phyloP scores from a whole-genome alignment of 306 rosid genomes.

The Vigna unguiculata region DNA sequence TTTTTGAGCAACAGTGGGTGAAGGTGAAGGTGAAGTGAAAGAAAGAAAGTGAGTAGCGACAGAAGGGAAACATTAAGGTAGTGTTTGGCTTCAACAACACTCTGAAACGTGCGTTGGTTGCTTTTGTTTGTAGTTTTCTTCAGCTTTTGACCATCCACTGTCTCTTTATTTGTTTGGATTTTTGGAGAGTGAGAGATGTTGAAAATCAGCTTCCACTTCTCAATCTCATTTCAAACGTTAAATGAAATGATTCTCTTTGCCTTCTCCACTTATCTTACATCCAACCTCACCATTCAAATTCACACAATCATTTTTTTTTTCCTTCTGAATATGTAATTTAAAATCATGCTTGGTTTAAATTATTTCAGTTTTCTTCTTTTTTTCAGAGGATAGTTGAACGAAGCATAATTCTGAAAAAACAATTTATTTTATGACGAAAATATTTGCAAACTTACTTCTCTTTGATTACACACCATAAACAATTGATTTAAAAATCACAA shows the following conservation, averaged over 20 bases:
- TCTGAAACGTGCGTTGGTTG: constrained; percentile 46
- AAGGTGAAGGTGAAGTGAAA: constrained; percentile 15
- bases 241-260: constrained; percentile 25
- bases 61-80: constrained; percentile 19
- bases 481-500: no score
- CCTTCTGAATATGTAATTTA: no score
- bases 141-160: constrained; percentile 29
- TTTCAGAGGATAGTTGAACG: no score
- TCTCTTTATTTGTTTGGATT: background rate
- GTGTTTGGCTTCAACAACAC: constrained; percentile 45
- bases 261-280: background rate
- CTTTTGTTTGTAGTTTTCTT: constrained; percentile 33
- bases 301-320: background rate
- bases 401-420: no score
- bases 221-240: constrained; percentile 17
- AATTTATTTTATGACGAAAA: no score
- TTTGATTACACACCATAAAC: no score
- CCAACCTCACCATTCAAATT: background rate
- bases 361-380: background rate
- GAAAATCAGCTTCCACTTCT: background rate
- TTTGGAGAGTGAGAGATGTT: background rate
- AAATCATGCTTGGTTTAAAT: background rate
- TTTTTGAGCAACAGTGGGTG: constrained; percentile 24
- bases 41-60: constrained; percentile 24
- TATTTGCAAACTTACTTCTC: no score